These are phyloP conservation scores for Metarhizium rileyi DNA, from an alignment of 2,329 filamentous ascomycete species.

Conservation along the genomic window DNA sequence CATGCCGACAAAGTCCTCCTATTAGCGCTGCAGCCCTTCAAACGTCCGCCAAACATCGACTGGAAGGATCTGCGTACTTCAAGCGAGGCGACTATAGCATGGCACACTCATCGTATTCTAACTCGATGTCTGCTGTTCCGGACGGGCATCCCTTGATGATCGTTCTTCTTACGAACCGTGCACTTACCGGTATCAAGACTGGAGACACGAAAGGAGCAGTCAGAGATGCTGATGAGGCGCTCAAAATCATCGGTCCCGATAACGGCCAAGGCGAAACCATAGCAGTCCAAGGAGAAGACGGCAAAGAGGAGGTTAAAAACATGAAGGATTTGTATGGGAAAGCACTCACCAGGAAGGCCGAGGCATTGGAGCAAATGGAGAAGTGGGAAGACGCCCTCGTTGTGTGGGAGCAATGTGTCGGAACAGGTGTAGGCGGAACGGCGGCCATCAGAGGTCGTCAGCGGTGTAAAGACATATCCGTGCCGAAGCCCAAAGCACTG, in stretches of 20 bases:
- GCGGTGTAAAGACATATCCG: conserved; percentile 79
- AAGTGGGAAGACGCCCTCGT: conserved; percentile 76
- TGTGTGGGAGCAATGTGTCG: conserved; percentile 75
- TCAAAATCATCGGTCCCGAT: conserved; percentile 68
- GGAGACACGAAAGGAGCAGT: conserved; percentile 86
- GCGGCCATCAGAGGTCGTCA: conserved; percentile 78
- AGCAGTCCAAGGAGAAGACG: conserved; percentile 48
- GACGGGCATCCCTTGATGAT: conserved; percentile 73
- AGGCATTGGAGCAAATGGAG: conserved; percentile 92
- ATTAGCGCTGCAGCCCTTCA: conserved; percentile 61
- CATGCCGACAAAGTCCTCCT: conserved; percentile 52
- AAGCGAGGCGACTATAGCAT: conserved; percentile 88
- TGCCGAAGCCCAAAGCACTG: conserved; percentile 48
- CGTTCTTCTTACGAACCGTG: conserved; percentile 83
- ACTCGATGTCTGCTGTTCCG: conserved; percentile 66
- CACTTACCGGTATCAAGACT: conserved; percentile 81
- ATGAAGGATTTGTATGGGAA: conserved; percentile 94
- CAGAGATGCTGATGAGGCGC: conserved; percentile 69
- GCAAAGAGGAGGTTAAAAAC: conserved; percentile 58
- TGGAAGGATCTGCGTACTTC: conserved; percentile 78
- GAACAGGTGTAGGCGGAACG: conserved; percentile 75
- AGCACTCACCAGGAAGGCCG: conserved; percentile 86
- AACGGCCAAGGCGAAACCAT: conserved; percentile 76
- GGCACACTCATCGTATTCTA: conserved; percentile 74
- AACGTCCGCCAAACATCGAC: conserved; percentile 67